phyloP scores from a whole-genome alignment of 345 rosid genomes.

The Brassica cretica region DNA sequence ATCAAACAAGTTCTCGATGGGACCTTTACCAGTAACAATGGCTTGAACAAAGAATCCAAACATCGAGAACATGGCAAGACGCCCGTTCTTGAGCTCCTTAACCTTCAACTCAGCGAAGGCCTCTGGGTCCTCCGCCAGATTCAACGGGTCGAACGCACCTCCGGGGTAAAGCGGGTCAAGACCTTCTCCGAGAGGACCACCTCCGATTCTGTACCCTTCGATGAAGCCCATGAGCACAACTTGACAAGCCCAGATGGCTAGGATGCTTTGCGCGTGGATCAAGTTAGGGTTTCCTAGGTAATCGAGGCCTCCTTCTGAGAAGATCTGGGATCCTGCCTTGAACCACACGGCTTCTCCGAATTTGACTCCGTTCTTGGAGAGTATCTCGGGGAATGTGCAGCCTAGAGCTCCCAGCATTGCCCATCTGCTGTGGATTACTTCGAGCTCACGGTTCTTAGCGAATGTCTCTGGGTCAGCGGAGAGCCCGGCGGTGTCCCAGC shows the following conservation, averaged over 20 bases:
- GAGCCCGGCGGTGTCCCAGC: constrained; percentile 95
- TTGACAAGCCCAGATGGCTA: constrained; percentile 91
- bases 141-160: constrained; percentile 43
- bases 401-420: not conserved
- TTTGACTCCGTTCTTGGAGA: not conserved
- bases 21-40: constrained; percentile 75
- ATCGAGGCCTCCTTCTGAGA: constrained; percentile 94
- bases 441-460: constrained; percentile 44
- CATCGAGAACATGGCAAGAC: constrained; percentile 94
- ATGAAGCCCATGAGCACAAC: constrained; percentile 95
- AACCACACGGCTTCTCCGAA: constrained; percentile 75
- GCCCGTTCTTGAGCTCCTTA: constrained; percentile 92
- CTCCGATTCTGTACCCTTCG: constrained; percentile 95
- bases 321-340: constrained; percentile 93
- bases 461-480: constrained; percentile 97
- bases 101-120: constrained; percentile 95
- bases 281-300: constrained; percentile 97
- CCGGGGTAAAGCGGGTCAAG: constrained; percentile 93
- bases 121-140: constrained; percentile 91
- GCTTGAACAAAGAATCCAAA: constrained; percentile 75
- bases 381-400: not conserved
- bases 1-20: constrained; percentile 83
- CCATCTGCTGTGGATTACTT: not conserved
- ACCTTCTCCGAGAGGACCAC: constrained; percentile 96
- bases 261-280: constrained; percentile 92